Base-by-base conservation (phyloP, 352 stramenopile genomes). In the Phytopythium kandeliae region DNA sequence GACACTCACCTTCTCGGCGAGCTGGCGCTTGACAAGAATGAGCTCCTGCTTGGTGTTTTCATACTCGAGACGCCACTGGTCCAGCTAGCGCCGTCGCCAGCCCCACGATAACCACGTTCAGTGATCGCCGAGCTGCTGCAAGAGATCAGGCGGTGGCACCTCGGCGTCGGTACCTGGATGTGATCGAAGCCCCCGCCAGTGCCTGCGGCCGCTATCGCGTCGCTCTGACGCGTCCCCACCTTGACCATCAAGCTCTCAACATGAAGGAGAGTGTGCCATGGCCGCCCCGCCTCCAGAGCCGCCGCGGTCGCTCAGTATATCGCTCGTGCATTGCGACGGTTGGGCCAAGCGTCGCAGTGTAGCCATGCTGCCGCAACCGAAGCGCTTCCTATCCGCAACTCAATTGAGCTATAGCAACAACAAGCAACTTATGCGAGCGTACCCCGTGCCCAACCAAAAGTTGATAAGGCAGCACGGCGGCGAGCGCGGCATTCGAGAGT, bases 21-120 rank as follows among this genome's bases (percentile, higher is more conserved):
- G 35, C 42, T 75, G 63, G 9, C 60, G 59, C 55, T 84, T 86
- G 28, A 58, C 44, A 16, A 57, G 24, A 3, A 62, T 60, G 11
- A 89, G 55, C 30, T 85, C 74, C 37, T 86, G 68, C 37, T 76
- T 78, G 31, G 63, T 67, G 31, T 75, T 70, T 55, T 89, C 73
- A 55, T 68, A 78, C 33, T 86, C 73, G 0, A 68, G 57, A 17
- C 72, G 67, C 48, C 74, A 62, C 56, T 86, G 66, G 11, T 82
- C 78, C 37, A 73, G 30, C 74, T 89, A 50, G 11, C 5, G n/a
- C n/a, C 12, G 26, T 35, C 13, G 42, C 35, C 16, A 35, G 42
- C 25, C 5, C 28, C 28, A 33, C 10, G 28, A 10, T n/a, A 31
- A 4, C 4, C 28, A 9, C 28, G 28, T 9, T 5, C 15, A 34